Conservation (phyloP, 148 eudicot genomes). For the Silene uniflora region DNA sequence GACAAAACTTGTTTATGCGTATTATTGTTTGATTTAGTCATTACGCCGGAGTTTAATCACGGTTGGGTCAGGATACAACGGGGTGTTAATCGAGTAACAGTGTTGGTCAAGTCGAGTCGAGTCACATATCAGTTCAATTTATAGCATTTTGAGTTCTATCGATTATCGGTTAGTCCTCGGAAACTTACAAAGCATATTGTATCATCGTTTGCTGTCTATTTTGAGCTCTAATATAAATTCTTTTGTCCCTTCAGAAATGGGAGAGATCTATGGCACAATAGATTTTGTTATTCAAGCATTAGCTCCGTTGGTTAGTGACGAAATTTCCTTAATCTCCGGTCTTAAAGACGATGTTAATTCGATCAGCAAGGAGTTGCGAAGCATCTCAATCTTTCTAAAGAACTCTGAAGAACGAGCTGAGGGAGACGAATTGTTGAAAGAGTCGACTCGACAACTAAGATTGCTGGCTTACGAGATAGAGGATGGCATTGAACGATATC, state of each 20-base stretch:
- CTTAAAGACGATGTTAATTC: constrained; percentile 7
- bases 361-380: constrained; percentile 10
- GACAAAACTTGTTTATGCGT: no score
- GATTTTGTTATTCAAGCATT: not conserved
- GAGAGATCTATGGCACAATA: not conserved
- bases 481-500: constrained; percentile 22
- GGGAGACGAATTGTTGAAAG: constrained; percentile 12
- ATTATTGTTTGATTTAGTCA: no score
- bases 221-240: no score
- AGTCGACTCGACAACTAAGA: constrained; percentile 25
- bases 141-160: no score
- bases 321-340: constrained; percentile 3
- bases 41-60: no score
- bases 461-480: constrained; percentile 24
- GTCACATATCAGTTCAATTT: no score
- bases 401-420: constrained; percentile 13
- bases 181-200: no score
- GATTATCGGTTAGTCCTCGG: no score
- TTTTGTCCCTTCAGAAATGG: not conserved
- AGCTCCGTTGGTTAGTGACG: not conserved
- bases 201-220: no score
- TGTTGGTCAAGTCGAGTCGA: no score
- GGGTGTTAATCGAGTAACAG: no score
- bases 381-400: constrained; percentile 19
- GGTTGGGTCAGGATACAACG: no score